phyloP scores from a whole-genome alignment of 2,329 filamentous ascomycete genomes.

The Talaromyces pinophilus region DNA sequence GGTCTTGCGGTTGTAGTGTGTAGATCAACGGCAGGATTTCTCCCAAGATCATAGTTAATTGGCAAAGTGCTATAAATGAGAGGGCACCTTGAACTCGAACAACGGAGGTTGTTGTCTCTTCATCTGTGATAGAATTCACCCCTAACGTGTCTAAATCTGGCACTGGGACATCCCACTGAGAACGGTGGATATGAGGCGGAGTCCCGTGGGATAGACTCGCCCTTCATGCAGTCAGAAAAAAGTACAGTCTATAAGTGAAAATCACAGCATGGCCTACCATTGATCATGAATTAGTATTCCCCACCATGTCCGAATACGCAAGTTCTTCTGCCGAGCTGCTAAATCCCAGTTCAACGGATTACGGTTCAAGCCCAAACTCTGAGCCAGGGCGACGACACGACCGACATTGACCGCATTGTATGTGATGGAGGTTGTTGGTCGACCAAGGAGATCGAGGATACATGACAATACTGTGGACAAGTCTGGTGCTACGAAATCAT shows the following conservation, averaged over 20 bases:
- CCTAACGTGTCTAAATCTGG: slow-evolving; percentile 34
- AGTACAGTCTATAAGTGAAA: not conserved
- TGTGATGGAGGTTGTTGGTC: slow-evolving; percentile 55
- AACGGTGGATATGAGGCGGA: slow-evolving; percentile 48
- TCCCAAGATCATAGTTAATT: slow-evolving; percentile 45
- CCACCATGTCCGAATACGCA: slow-evolving; percentile 59
- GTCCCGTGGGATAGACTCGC: slow-evolving; percentile 55
- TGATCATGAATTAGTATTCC: slow-evolving; percentile 55
- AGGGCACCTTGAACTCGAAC: slow-evolving; percentile 28
- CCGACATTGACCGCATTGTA: slow-evolving; percentile 55
- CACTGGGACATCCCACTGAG: slow-evolving; percentile 50
- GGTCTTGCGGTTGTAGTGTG: slow-evolving; percentile 34
- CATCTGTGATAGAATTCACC: not conserved
- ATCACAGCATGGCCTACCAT: slow-evolving; percentile 44
- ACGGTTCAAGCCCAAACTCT: slow-evolving; percentile 57
- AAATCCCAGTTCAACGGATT: slow-evolving; percentile 55
- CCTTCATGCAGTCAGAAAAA: slow-evolving; percentile 36
- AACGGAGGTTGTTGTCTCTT: slow-evolving; percentile 20
- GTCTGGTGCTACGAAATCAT: slow-evolving; percentile 54
- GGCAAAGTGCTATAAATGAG: slow-evolving; percentile 48
- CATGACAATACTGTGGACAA: slow-evolving; percentile 55
- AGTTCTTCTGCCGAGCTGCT: slow-evolving; percentile 49
- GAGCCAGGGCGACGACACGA: slow-evolving; percentile 52
- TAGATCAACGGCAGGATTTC: slow-evolving; percentile 32
- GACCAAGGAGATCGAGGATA: slow-evolving; percentile 55